Conservation (phyloP, 768 basidiomycete genomes). For the Pisolithus tinctorius region DNA sequence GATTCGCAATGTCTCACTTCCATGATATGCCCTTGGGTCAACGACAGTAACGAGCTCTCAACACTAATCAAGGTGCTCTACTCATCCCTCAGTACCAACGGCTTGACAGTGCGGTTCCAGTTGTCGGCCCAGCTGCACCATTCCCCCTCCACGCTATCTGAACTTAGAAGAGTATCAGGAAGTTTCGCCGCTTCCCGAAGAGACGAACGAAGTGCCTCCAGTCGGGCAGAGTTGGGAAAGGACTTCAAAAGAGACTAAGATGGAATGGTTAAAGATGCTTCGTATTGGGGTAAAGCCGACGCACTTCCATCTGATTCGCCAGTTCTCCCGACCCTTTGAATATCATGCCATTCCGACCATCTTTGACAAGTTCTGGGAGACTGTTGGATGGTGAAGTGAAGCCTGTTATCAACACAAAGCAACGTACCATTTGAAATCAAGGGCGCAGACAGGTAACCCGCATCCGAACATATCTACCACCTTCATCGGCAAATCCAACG, state of each 20-base stretch:
- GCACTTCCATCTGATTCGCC: slow-evolving; percentile 58
- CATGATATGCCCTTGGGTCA: no score
- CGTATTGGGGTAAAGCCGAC: not conserved
- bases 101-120: slow-evolving; percentile 66
- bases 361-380: slow-evolving; percentile 78
- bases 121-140: slow-evolving; percentile 85
- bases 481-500: slow-evolving; percentile 95
- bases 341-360: slow-evolving; percentile 76
- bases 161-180: slow-evolving; percentile 13
- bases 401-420: slow-evolving; percentile 2
- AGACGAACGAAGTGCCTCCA: slow-evolving; percentile 46
- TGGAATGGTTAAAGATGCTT: not conserved
- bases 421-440: slow-evolving; percentile 78
- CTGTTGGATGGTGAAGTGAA: slow-evolving; percentile 31
- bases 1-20: no score
- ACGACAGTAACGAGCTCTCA: no score
- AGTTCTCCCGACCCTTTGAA: slow-evolving; percentile 67
- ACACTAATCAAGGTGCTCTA: slow-evolving; percentile 14
- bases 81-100: slow-evolving; percentile 38
- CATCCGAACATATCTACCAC: slow-evolving; percentile 99
- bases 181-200: slow-evolving; percentile 31
- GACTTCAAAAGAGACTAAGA: slow-evolving; percentile 47
- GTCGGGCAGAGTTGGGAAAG: slow-evolving; percentile 52
- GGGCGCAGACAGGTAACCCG: slow-evolving; percentile 86
- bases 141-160: slow-evolving; percentile 32